Percentiles rank a stretch among this genome's conserved stretches.
Conservation (phyloP, 805 yeast species). For the Geotrichum ghanense region DNA sequence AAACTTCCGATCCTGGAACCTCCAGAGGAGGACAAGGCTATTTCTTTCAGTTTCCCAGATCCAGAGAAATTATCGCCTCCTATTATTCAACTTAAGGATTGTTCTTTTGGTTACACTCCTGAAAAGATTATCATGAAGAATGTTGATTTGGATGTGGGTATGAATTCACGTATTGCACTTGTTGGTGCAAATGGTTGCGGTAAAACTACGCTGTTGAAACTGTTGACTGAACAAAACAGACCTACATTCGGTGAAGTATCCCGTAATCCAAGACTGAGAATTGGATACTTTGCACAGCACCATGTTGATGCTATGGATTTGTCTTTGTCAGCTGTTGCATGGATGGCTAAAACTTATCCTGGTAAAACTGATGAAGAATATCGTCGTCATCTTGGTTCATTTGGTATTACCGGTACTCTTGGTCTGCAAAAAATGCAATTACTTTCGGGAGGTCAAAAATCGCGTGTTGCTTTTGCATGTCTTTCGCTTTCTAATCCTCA, state of each 20-base stretch:
- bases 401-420: slow-evolving; percentile 91
- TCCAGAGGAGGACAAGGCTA: slow-evolving; percentile 82
- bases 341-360: slow-evolving; percentile 85
- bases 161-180: slow-evolving; percentile 90
- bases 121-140: slow-evolving; percentile 51
- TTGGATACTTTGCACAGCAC: slow-evolving; percentile 97
- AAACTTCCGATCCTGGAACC: slow-evolving; percentile 86
- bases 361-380: slow-evolving; percentile 95
- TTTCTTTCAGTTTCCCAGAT: slow-evolving; percentile 87
- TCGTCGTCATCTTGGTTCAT: slow-evolving; percentile 91
- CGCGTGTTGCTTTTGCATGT: slow-evolving; percentile 96
- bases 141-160: slow-evolving; percentile 82
- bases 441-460: slow-evolving; percentile 95
- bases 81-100: slow-evolving; percentile 75
- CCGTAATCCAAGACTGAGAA: slow-evolving; percentile 74
- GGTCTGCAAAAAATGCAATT: slow-evolving; percentile 85
- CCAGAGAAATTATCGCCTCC: slow-evolving; percentile 93
- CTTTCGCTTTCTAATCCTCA: slow-evolving; percentile 85
- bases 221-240: slow-evolving; percentile 63
- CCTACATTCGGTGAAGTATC: slow-evolving; percentile 75
- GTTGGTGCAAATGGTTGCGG: slow-evolving; percentile 99
- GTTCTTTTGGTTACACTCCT: slow-evolving; percentile 73
- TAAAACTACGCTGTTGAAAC: slow-evolving; percentile 86
- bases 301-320: slow-evolving; percentile 97
- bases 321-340: slow-evolving; percentile 71